Evolutionary conservation across 2,329 filamentous ascomycete species (phyloP), one percentile per base, ranked within the genome.

Genomic region (Ophiostoma quercus): DNA sequence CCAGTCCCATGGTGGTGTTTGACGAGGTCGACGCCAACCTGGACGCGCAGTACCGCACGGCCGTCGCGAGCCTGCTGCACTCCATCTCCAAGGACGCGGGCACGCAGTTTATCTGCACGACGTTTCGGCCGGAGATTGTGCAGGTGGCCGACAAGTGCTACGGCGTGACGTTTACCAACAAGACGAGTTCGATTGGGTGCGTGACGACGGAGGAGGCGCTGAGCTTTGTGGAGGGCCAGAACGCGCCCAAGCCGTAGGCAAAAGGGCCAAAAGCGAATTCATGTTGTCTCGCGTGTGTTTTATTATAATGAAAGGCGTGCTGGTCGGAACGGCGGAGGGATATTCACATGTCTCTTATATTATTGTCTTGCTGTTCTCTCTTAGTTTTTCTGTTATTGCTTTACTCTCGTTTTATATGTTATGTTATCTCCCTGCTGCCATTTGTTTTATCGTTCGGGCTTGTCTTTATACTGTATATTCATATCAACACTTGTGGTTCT

Each of bases 21-120:
- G 95, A 99, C 79, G 95, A 99, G 80, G 97, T 99, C 73, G 95
- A 99, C 77, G 95, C 95, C 79, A 99, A 99, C 78, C 86, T 99
- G 32, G 95, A 99, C 78, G 94, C 95, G 0, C 95, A 99, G 80
- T 99, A 99, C 82, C 91, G 95, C 72, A 97, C 95, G 1, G 94
- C 95, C 0, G 95, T 99, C 12, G 95, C 95, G 2, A 87, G 92
- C 70, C 92, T 98, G 82, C 85, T 99, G 29, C 84, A 94, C 76
- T 89, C 88, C 69, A 93, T 92, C 73, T 92, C 89, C 16, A 82
- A 85, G 71, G 87, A 88, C 74, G 85, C 84, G 16, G 84, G 85
- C 72, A 88, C 85, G 67, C 85, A 99, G 79, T 99, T 99, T 78
- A 99, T 99, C 79, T 98, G 95, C 84, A 99, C 95, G 3, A 99